These are phyloP conservation scores for Aspergillus texensis DNA, from an alignment of 2,329 filamentous ascomycete species.

Conservation along the genomic window DNA sequence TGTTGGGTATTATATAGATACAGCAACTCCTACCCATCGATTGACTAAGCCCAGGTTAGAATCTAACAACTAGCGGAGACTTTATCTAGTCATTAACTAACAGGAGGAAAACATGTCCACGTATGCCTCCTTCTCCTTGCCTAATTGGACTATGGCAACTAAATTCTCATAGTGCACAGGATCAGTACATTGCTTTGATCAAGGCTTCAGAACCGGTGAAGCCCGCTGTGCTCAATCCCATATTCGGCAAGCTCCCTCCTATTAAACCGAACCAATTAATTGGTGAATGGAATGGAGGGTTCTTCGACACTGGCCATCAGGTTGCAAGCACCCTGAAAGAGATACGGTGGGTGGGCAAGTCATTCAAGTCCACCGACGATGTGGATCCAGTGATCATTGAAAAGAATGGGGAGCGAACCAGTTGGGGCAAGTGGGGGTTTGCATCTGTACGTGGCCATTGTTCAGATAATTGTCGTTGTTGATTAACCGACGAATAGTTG, in stretches of 20 bases:
- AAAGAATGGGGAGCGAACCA: constrained; percentile 3
- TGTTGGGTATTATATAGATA: too few species aligned
- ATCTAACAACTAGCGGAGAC: too few species aligned
- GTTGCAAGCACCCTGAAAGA: neutral
- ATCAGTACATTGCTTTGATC: neutral
- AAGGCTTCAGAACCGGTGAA: neutral
- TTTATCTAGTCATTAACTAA: too few species aligned
- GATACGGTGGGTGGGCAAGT: constrained; percentile 15
- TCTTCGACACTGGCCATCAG: constrained; percentile 15
- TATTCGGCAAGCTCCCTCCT: constrained; percentile 9
- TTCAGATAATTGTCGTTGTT: neutral
- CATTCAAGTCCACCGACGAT: constrained; percentile 6
- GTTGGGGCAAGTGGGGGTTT: constrained; percentile 4
- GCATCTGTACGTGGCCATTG: neutral
- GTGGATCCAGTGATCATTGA: constrained; percentile 15
- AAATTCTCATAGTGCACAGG: neutral
- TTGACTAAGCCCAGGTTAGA: too few species aligned
- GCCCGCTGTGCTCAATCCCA: neutral
- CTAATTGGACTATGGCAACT: neutral
- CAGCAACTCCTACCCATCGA: too few species aligned
- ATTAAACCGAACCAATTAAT: constrained; percentile 1
- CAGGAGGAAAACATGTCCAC: neutral
- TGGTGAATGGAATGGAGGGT: constrained; percentile 13
- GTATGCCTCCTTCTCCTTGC: neutral
- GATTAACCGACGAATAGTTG: neutral